A percentile compares a stretch with the other conserved stretches of the same genome.
Evolutionary conservation across 129 eudicot species (phyloP).

Genomic region (Ambrosia trifida): DNA sequence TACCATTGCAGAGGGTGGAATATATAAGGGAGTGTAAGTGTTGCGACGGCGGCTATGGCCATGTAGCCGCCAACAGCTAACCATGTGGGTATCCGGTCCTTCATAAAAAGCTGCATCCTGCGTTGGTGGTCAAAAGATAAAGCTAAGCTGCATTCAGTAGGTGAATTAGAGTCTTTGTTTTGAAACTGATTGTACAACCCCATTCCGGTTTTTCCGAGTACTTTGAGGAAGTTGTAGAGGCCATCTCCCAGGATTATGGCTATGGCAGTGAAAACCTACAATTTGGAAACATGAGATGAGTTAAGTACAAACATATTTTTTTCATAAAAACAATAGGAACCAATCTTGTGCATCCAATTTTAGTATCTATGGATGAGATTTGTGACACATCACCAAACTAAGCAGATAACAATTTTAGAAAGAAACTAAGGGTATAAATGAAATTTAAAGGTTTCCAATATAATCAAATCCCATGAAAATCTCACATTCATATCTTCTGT

Average conservation of each 20-base stretch:
- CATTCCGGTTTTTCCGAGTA: slow-evolving; percentile 18
- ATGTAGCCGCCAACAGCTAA: slow-evolving; percentile 56
- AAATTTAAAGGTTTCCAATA: no score
- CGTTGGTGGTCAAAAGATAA: slow-evolving; percentile 43
- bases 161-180: no score
- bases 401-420: no score
- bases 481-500: no score
- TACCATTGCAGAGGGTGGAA: slow-evolving; percentile 67
- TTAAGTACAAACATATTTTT: no score
- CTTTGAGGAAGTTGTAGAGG: slow-evolving; percentile 48
- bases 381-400: no score
- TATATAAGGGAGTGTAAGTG: slow-evolving; percentile 40
- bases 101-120: slow-evolving; percentile 51
- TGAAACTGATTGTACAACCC: slow-evolving; percentile 14
- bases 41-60: slow-evolving; percentile 43
- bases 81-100: slow-evolving; percentile 53
- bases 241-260: slow-evolving; percentile 79
- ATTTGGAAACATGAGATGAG: not conserved
- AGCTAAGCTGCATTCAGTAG: no score
- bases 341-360: no score
- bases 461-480: no score
- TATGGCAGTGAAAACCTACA: slow-evolving; percentile 66
- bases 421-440: no score
- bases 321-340: no score
- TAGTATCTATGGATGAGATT: no score